Base-by-base conservation (phyloP, 2,329 filamentous ascomycete genomes). In the Fusarium sp. region DNA sequence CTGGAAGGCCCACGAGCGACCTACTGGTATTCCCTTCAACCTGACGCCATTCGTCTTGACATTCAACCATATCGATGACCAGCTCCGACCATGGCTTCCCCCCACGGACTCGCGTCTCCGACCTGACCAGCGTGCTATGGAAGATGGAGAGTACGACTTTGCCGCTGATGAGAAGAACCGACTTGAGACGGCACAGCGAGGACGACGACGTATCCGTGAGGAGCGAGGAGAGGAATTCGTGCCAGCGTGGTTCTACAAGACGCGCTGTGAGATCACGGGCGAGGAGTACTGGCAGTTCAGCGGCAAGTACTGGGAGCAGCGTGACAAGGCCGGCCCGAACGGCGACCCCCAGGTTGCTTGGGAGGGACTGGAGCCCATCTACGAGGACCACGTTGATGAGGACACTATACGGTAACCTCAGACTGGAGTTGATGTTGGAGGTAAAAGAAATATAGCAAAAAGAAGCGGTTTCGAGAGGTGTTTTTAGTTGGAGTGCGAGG, bases 101-200 rank as follows among this genome's bases (percentile, higher is more conserved):
- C 97, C 97, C 1, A 99, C 97, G 0, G 97, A 99, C 82, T 97
- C 96, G 2, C 89, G 97, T n/a, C 87, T 98, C 35, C 89, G 97
- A 33, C 96, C 97, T 0, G 97, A 99, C 82, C 97, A 99, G 85
- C 90, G 97, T 13, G 97, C 97, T 2, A 99, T 99, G 97, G 97
- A 99, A 82, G 95, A 98, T 71, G 97, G 96, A n/a, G 91, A 95
- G 83, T 99, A 99, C 80, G 96, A 98, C 79, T 88, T 97, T 69
- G 97, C 97, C 2, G 97, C 96, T 0, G 90, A 90, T 6, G 97
- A 99, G 86, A 99, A 99, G 90, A 97, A 96, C 79, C 89, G 97
- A 2, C 90, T 99, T 0, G 97, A 99, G 83, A 94, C 98, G 85
- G 95, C 92, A 74, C 97, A 99, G 86, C 89, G 97, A 69, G 91